Evolutionary conservation across 2,329 filamentous ascomycete species (phyloP).

Genomic region (Ophiostoma sp.): DNA sequence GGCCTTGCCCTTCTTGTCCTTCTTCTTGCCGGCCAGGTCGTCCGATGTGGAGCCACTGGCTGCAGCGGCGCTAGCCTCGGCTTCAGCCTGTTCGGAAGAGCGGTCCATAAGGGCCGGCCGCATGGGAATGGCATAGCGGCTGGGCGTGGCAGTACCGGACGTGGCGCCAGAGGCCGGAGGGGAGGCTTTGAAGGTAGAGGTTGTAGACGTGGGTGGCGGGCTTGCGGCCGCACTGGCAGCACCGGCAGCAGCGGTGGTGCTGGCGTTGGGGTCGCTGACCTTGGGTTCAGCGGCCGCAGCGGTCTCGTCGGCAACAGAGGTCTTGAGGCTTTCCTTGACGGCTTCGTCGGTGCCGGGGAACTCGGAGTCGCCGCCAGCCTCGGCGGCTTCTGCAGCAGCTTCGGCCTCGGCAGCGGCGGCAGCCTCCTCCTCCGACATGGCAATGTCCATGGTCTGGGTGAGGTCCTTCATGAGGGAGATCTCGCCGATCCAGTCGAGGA

Average conservation of each 20-base stretch:
- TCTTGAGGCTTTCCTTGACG: conserved; percentile 50
- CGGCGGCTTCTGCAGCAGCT: conserved; percentile 25
- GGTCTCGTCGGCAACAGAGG: conserved; percentile 33
- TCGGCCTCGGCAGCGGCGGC: conserved; percentile 32
- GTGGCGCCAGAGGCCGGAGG: conserved; percentile 30
- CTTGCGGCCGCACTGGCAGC: background rate
- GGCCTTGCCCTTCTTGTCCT: conserved; percentile 66
- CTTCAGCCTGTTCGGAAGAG: conserved; percentile 69
- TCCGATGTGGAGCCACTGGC: background rate
- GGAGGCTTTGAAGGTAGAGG: conserved; percentile 28
- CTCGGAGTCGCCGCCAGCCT: conserved; percentile 40
- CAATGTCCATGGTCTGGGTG: conserved; percentile 97
- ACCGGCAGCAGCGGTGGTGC: background rate
- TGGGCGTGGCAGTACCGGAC: conserved; percentile 40
- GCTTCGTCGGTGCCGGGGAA: conserved; percentile 52
- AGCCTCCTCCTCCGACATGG: conserved; percentile 68
- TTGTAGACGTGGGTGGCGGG: background rate
- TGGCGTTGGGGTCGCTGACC: background rate
- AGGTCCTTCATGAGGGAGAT: conserved; percentile 98
- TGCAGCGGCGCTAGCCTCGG: conserved; percentile 57
- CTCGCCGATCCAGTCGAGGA: conserved; percentile 94
- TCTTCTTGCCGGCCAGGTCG: conserved; percentile 55
- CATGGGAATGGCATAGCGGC: conserved; percentile 56
- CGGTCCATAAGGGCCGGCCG: conserved; percentile 85
- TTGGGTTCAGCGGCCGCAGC: conserved; percentile 17